Evolutionary conservation across 176 grass and related monocot species (phyloP), one percentile per base, ranked within the genome.

Genomic region (Echinochloa phyllopogon): DNA sequence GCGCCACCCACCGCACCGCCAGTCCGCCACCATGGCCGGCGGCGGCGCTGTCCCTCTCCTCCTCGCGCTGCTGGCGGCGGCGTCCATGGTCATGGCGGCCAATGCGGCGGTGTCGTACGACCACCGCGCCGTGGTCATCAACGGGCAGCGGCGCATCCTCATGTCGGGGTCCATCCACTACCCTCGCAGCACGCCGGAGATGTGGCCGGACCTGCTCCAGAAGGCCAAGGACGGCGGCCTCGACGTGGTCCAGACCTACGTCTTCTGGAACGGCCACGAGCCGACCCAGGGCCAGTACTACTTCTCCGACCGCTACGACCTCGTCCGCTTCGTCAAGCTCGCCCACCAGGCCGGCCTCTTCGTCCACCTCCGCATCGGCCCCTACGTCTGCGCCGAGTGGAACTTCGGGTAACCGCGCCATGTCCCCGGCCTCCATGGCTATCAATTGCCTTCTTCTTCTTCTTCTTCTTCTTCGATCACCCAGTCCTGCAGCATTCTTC

Each of bases 191-290:
- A 94, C 96, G 18, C 93, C 96, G 47, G 93, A 99, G 96, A 99
- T 99, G 96, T 99, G 96, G 96, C 96, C 96, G 48, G 96, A 89
- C 83, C 86, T 99, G 37, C 92, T 99, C 17, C 87, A 99, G 83
- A 99, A 96, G 84, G 96, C 96, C 40, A 99, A 92, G 89, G 91
- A 94, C 82, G 96, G 96, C 18, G 96, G 96, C 1, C 90, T 99
- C 1, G 96, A 98, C 91, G 89, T 93, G 53, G 86, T 99, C 14
- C 96, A 99, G 74, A 99, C 93, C 0, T 99, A 99, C 89, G 89
- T 99, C 1, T 99, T 99, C 90, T 99, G 96, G 96, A 99, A 99
- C 80, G 96, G 96, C 4, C 96, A 99, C 77, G 96, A 99, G 74
- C 93, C 93, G 11, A 78, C 61, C 42, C 93, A 65, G 59, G 96